These are phyloP conservation scores for Brassica juncea DNA, from an alignment of 345 rosid species.

Conservation along the genomic window DNA sequence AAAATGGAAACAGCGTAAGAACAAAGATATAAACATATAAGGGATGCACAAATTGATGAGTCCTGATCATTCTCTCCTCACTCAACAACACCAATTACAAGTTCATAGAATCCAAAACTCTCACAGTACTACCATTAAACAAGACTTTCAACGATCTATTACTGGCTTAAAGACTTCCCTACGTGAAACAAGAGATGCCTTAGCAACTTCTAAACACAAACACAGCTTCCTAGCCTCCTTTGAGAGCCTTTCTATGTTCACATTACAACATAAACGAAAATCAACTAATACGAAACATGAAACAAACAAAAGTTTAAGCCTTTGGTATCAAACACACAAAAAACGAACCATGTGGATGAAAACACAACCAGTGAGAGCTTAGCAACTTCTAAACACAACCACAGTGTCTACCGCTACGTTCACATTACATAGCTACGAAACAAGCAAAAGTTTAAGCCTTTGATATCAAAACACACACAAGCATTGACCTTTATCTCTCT, in stretches of 20 bases:
- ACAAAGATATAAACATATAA: background rate
- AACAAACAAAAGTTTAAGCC: background rate
- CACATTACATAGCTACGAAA: background rate
- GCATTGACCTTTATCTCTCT: constrained; percentile 72
- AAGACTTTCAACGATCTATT: background rate
- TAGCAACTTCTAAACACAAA: too few relatives aligned
- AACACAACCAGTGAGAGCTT: too few relatives aligned
- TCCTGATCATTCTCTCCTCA: background rate
- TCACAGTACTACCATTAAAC: constrained; percentile 14
- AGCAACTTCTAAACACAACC: too few relatives aligned
- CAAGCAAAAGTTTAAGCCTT: background rate
- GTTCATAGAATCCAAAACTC: background rate
- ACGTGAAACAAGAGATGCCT: background rate
- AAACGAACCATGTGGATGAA: background rate
- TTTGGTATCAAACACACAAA: constrained; percentile 9
- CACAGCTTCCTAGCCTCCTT: too few relatives aligned
- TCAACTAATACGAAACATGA: background rate
- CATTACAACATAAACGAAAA: background rate
- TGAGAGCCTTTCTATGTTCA: background rate
- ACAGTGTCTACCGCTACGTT: too few relatives aligned
- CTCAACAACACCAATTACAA: background rate
- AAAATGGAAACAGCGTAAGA: background rate
- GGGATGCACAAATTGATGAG: background rate
- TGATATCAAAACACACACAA: constrained; percentile 9
- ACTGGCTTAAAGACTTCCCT: background rate